These are phyloP conservation scores for Akanthomyces uredinophilus DNA, from an alignment of 2,329 filamentous ascomycete genomes.

Conservation along the genomic window DNA sequence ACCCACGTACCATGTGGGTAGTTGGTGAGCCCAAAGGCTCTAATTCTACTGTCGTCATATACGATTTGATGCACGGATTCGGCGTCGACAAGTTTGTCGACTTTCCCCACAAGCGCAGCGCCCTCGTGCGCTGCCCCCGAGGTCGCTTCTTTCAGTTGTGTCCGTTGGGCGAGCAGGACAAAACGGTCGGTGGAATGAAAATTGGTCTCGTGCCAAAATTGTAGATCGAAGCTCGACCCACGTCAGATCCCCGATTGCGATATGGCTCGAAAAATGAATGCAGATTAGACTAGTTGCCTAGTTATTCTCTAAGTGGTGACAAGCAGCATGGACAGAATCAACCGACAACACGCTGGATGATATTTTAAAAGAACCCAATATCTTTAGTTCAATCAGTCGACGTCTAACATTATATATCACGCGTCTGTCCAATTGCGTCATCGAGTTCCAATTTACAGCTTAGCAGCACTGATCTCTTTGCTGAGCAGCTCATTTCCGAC, in stretches of 20 bases:
- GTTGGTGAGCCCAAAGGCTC: slow-evolving; percentile 69
- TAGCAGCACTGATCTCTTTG: slow-evolving; percentile 40
- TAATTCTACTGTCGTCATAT: slow-evolving; percentile 64
- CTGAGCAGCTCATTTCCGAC: slow-evolving; percentile 50
- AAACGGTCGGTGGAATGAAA: slow-evolving; percentile 48
- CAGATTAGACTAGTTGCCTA: neutral
- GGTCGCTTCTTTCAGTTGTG: slow-evolving; percentile 67
- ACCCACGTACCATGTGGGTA: slow-evolving; percentile 50
- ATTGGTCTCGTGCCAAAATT: slow-evolving; percentile 51
- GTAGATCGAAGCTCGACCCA: slow-evolving; percentile 25
- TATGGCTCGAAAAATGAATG: neutral
- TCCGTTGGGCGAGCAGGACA: slow-evolving; percentile 52
- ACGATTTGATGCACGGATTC: slow-evolving; percentile 70
- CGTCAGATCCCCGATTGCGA: neutral
- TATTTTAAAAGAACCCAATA: neutral
- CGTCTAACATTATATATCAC: neutral
- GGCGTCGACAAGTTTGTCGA: slow-evolving; percentile 68
- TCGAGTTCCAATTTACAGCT: slow-evolving; percentile 31
- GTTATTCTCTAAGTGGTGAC: neutral
- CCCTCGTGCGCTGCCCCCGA: slow-evolving; percentile 58
- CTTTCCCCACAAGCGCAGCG: slow-evolving; percentile 65
- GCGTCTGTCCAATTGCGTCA: neutral
- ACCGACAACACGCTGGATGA: neutral
- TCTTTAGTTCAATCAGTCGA: neutral
- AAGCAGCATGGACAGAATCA: neutral